These are phyloP conservation scores for Sporothrix sp. DNA, from an alignment of 2,329 filamentous ascomycete species.

Conservation along the genomic window DNA sequence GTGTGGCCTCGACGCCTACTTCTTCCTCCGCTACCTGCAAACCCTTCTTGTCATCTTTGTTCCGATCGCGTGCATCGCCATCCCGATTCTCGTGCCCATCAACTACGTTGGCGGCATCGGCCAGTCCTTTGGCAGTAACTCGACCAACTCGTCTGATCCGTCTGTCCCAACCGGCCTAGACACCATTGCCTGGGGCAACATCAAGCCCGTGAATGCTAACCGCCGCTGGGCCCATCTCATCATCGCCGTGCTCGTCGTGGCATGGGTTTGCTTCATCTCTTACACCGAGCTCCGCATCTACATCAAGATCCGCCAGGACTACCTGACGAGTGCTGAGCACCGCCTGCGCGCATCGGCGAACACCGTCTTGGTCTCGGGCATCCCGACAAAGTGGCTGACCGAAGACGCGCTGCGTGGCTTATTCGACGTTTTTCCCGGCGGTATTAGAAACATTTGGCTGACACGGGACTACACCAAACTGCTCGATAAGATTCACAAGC, in stretches of 20 bases:
- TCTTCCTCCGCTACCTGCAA: conserved; percentile 81
- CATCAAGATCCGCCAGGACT: conserved; percentile 87
- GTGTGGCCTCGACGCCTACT: conserved; percentile 92
- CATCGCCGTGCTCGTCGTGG: conserved; percentile 64
- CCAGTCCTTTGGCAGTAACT: conserved; percentile 36
- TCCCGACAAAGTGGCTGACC: conserved; percentile 83
- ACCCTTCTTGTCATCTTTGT: conserved; percentile 82
- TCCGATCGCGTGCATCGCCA: conserved; percentile 64
- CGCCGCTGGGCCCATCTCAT: conserved; percentile 80
- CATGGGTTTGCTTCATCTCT: conserved; percentile 80
- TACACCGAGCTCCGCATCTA: conserved; percentile 81
- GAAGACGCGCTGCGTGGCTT: conserved; percentile 71
- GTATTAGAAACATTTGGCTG: conserved; percentile 92
- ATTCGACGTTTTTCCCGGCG: conserved; percentile 93
- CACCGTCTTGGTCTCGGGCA: conserved; percentile 84
- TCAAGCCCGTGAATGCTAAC: conserved; percentile 52
- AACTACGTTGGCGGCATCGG: conserved; percentile 67
- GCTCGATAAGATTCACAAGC: conserved; percentile 69
- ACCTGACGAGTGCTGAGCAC: conserved; percentile 89
- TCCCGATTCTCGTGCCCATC: conserved; percentile 78
- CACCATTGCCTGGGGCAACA: conserved; percentile 78
- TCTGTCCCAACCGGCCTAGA: conserved; percentile 54
- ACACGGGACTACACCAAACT: conserved; percentile 81
- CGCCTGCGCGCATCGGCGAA: conserved; percentile 88
- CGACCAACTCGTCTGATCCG: conserved; percentile 28